Evolutionary conservation across 768 basidiomycete genomes (phyloP), one percentile per base, ranked within the genome.

Genomic region (Pleurotus ostreatus): DNA sequence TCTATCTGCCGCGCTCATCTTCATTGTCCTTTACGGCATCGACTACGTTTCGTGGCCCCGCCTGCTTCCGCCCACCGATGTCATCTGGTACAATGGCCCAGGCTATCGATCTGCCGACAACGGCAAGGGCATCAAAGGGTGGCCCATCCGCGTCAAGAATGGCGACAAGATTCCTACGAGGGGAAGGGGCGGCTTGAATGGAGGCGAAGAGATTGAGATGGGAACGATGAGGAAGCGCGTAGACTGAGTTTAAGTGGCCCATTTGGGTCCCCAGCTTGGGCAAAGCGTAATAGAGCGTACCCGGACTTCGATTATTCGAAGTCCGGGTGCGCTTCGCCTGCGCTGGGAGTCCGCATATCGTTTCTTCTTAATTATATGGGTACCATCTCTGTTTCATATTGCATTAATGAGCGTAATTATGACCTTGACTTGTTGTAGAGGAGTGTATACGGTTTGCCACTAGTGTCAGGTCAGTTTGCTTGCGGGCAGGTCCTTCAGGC

Each of bases 31-130:
- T n/a, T 81, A 96, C 70, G 96, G 95, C 38, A 85, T 95, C 60
- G 91, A 94, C 59, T 99, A 97, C 67, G 96, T 99, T 55, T 82
- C 89, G 13, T 98, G 94, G 92, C 97, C 97, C 11, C 82, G 88
- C 9, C 79, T 99, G 55, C 81, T 89, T 60, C 89, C 92, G 0
- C 84, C 87, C 3, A 86, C 94, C 46, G 90, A 93, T 56, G 76
- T 86, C 51, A 87, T 98, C 55, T 85, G 89, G 65, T 99, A 98
- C 69, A 78, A 80, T 47, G 97, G 97, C 13, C 89, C 93, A 34
- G 95, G 94, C 4, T 93, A 81, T 75, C 86, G 90, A 37, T 88
- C 91, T 4, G 83, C 75, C 4, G 77, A 83, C 55, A 77, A 89
- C 57, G 94, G 94, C 16, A 90, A 85, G 67, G 94, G 94, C 1